Percentiles rank a stretch among this genome's conserved stretches.
These are phyloP conservation scores for Ophiostoma australiae DNA, from an alignment of 2,329 filamentous ascomycete species.

Conservation along the genomic window DNA sequence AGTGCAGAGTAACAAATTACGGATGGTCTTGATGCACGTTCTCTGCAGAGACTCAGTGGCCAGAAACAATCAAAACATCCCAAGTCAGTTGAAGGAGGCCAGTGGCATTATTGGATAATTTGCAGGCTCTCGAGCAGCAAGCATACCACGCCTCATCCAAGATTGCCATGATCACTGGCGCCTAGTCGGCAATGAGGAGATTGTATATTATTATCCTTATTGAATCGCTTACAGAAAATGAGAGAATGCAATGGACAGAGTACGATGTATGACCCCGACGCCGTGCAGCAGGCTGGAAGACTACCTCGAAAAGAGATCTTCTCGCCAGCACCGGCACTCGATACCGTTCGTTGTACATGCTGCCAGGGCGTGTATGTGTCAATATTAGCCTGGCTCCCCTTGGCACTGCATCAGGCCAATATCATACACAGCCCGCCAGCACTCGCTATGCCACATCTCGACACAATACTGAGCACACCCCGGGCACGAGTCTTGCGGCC, in stretches of 20 bases:
- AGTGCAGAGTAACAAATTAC: too few species aligned
- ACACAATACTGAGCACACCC: neutral
- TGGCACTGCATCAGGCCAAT: neutral
- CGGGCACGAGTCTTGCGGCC: neutral
- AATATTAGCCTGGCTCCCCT: constrained; percentile 10
- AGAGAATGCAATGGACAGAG: too few species aligned
- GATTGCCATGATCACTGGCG: too few species aligned
- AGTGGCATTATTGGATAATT: neutral
- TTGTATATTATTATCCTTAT: neutral
- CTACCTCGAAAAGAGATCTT: neutral
- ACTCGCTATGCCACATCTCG: neutral
- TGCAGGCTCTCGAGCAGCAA: neutral
- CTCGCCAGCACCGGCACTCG: neutral
- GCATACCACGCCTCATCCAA: neutral
- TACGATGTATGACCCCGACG: neutral
- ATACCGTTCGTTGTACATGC: neutral
- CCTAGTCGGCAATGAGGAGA: too few species aligned
- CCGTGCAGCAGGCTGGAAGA: neutral
- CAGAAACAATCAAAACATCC: neutral
- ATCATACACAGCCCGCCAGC: constrained; percentile 11
- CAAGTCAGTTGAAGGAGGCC: too few species aligned
- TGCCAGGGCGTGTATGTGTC: neutral
- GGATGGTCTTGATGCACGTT: neutral
- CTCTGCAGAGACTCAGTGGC: too few species aligned
- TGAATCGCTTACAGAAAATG: neutral